Evolutionary conservation across 2,329 filamentous ascomycete species (phyloP).

Genomic region (Fusarium tanahbumbuense): DNA sequence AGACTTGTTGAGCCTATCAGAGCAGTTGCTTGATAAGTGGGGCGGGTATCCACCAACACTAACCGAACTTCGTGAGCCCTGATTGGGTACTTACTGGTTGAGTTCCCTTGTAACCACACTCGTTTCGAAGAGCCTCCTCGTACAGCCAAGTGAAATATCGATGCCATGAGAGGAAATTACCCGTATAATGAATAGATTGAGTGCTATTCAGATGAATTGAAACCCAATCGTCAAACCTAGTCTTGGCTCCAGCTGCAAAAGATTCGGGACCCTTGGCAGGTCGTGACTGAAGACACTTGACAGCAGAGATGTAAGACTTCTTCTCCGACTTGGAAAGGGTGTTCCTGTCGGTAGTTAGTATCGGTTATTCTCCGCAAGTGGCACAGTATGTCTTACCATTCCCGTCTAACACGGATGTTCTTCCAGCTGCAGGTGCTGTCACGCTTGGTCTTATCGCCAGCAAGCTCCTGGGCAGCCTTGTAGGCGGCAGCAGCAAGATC

Average conservation of each 20-base stretch:
- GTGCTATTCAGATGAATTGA: conserved; percentile 62
- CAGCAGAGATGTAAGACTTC: conserved; percentile 57
- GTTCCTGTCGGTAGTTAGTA: conserved; percentile 34
- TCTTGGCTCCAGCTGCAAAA: conserved; percentile 56
- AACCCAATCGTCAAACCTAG: conserved; percentile 63
- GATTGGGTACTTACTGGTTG: conserved; percentile 50
- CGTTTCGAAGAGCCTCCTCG: conserved; percentile 47
- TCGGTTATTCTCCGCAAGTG: accelerated
- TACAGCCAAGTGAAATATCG: conserved; percentile 50
- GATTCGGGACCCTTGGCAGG: conserved; percentile 51
- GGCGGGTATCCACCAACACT: too few species aligned
- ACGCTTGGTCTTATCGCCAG: conserved; percentile 35
- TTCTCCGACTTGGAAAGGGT: conserved; percentile 42
- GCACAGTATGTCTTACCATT: conserved; percentile 44
- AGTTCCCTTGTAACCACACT: conserved; percentile 54
- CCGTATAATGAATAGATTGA: conserved; percentile 56
- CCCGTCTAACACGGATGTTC: conserved; percentile 48
- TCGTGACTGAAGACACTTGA: conserved; percentile 57
- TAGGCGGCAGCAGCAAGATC: conserved; percentile 42
- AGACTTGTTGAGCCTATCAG: not conserved
- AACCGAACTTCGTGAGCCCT: not conserved
- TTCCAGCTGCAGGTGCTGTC: conserved; percentile 44
- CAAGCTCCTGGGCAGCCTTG: conserved; percentile 39
- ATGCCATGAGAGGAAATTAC: conserved; percentile 50
- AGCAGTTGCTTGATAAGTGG: not conserved